A percentile compares a stretch with the other conserved stretches of the same genome.
These are phyloP conservation scores for Mortierella sp. DNA, from an alignment of 371 early-diverging fungal species.

Conservation along the genomic window DNA sequence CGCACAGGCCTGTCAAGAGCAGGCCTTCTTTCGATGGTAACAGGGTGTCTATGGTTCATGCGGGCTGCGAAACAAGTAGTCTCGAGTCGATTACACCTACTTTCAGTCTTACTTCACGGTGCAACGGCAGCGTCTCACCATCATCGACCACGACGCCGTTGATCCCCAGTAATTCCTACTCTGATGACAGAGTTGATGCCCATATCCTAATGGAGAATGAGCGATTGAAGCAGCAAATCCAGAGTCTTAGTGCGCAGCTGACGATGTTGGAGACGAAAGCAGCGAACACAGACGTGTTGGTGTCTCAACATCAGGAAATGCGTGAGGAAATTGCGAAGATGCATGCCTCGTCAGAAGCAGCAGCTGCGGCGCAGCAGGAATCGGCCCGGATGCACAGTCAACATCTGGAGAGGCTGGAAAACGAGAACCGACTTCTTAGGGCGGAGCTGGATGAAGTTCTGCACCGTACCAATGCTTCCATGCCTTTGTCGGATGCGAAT, in stretches of 20 bases:
- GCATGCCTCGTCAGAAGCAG: slow-evolving; percentile 1
- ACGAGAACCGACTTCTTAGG: background rate
- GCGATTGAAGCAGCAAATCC: slow-evolving; percentile 21
- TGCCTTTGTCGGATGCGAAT: background rate
- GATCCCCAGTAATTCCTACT: background rate
- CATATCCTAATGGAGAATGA: slow-evolving; percentile 14
- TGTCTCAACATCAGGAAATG: background rate
- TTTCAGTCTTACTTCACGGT: too few relatives aligned
- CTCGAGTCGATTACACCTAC: too few relatives aligned
- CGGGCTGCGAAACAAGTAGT: background rate
- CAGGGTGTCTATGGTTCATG: slow-evolving; percentile 2
- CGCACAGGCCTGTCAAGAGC: background rate
- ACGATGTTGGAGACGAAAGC: background rate
- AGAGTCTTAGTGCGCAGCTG: slow-evolving; percentile 1
- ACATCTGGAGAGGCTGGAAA: background rate
- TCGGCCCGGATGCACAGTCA: slow-evolving; percentile 5
- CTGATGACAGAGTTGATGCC: background rate
- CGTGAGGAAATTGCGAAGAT: background rate
- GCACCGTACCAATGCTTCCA: background rate
- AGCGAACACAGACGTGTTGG: background rate
- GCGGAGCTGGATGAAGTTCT: background rate
- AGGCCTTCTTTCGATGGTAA: slow-evolving; percentile 3
- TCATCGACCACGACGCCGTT: too few relatives aligned
- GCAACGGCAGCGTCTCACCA: too few relatives aligned
- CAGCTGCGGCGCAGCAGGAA: background rate